phyloP scores from a whole-genome alignment of 2,329 filamentous ascomycete genomes.

The Orbilia oligospora region DNA sequence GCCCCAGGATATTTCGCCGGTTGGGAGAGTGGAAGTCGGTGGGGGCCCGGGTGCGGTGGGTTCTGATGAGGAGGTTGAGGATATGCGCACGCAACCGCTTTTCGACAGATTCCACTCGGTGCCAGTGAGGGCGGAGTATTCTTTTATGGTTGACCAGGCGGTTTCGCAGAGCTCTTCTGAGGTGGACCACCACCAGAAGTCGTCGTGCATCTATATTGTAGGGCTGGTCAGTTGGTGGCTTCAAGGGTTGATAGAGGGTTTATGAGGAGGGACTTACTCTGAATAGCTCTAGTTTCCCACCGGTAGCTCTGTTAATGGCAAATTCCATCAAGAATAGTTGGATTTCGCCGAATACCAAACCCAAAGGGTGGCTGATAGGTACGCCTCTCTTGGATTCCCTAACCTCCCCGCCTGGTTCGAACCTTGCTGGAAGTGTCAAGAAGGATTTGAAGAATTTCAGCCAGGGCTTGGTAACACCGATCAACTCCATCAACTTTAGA shows the following conservation, averaged over 20 bases:
- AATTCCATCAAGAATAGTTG: slow-evolving; percentile 77
- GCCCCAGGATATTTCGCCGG: slow-evolving; percentile 73
- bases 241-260: slow-evolving; percentile 73
- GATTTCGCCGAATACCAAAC: slow-evolving; percentile 74
- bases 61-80: neutral
- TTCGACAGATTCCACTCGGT: slow-evolving; percentile 75
- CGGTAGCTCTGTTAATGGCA: slow-evolving; percentile 74
- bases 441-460: slow-evolving; percentile 74
- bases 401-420: slow-evolving; percentile 68
- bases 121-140: slow-evolving; percentile 73
- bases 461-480: slow-evolving; percentile 74
- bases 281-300: slow-evolving; percentile 67
- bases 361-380: slow-evolving; percentile 74
- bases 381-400: slow-evolving; percentile 72
- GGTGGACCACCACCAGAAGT: slow-evolving; percentile 77
- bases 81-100: slow-evolving; percentile 69
- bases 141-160: slow-evolving; percentile 74
- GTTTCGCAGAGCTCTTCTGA: slow-evolving; percentile 70
- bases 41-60: neutral
- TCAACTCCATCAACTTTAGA: slow-evolving; percentile 72
- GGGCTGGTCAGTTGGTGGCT: neutral
- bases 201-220: slow-evolving; percentile 71
- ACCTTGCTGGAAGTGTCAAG: slow-evolving; percentile 74
- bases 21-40: slow-evolving; percentile 67
- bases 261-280: slow-evolving; percentile 20